Percentiles rank a stretch among this genome's conserved stretches.
phyloP scores from a whole-genome alignment of 2,329 filamentous ascomycete species.

The Colletotrichum navitas region DNA sequence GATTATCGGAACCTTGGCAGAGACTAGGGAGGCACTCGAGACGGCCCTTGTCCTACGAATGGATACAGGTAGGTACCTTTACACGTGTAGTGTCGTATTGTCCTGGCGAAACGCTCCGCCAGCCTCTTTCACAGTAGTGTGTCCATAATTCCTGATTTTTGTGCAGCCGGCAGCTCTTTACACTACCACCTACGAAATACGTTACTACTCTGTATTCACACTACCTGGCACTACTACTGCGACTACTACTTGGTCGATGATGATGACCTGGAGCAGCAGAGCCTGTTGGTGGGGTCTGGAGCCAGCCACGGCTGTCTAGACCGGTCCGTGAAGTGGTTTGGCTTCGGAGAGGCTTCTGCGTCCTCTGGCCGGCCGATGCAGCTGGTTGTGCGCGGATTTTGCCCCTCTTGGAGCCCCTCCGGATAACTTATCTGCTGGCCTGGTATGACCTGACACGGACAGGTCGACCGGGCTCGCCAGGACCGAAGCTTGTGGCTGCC shows the following conservation, averaged over 20 bases:
- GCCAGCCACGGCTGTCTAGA: conserved; percentile 13
- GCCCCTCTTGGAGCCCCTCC: conserved; percentile 26
- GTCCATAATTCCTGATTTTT: conserved; percentile 7
- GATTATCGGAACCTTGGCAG: conserved; percentile 27
- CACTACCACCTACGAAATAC: not conserved
- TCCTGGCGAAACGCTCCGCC: conserved; percentile 10
- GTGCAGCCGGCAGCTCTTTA: conserved; percentile 9
- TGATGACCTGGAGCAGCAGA: not conserved
- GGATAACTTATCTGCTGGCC: conserved; percentile 11
- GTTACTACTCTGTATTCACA: not conserved
- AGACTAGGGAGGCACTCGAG: conserved; percentile 2
- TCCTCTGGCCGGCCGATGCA: not conserved
- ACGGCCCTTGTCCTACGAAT: conserved; percentile 23
- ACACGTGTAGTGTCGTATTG: not conserved
- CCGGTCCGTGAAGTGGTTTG: conserved; percentile 4
- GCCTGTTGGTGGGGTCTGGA: not conserved
- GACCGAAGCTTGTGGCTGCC: conserved; percentile 15
- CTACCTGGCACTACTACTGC: not conserved
- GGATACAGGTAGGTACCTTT: not conserved
- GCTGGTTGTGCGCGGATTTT: conserved; percentile 22
- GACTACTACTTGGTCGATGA: not conserved
- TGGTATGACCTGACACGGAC: conserved; percentile 28
- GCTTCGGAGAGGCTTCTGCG: conserved; percentile 23
- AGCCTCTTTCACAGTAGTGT: conserved; percentile 6
- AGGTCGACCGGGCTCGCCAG: conserved; percentile 20